phyloP scores from a whole-genome alignment of 2,329 filamentous ascomycete genomes.

The Cladosporium sp. region DNA sequence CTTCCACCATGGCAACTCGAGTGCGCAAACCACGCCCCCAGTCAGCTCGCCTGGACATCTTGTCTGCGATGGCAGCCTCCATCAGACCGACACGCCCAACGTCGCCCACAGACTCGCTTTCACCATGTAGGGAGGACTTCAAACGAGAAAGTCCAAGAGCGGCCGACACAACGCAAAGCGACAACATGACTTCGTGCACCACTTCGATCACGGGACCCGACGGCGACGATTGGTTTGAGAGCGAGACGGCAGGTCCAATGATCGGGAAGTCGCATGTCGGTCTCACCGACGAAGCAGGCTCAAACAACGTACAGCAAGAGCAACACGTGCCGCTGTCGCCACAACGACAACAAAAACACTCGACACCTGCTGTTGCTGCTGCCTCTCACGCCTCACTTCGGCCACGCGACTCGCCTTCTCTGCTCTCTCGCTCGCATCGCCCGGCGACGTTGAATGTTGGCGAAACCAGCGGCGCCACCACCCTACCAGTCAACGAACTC shows the following conservation, averaged over 20 bases:
- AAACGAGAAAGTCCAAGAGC: background rate
- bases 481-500: slow-evolving; percentile 20
- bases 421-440: slow-evolving; percentile 18
- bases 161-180: background rate
- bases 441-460: slow-evolving; percentile 22
- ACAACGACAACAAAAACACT: slow-evolving; percentile 1
- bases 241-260: slow-evolving; percentile 3
- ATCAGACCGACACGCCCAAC: slow-evolving; percentile 5
- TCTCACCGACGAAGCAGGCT: slow-evolving; percentile 10
- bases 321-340: background rate
- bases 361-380: background rate
- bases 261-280: slow-evolving; percentile 13
- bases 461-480: slow-evolving; percentile 25
- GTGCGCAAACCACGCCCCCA: slow-evolving; percentile 4
- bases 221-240: slow-evolving; percentile 9
- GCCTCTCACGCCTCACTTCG: slow-evolving; percentile 10
- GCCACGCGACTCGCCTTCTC: slow-evolving; percentile 25
- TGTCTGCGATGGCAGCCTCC: slow-evolving; percentile 14
- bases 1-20: background rate
- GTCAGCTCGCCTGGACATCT: slow-evolving; percentile 19
- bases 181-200: background rate
- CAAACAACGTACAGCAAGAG: slow-evolving; percentile 12
- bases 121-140: slow-evolving; percentile 13
- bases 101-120: slow-evolving; percentile 17
- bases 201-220: background rate